phyloP scores from a whole-genome alignment of 352 stramenopile species.

The Plasmopara halstedii region DNA sequence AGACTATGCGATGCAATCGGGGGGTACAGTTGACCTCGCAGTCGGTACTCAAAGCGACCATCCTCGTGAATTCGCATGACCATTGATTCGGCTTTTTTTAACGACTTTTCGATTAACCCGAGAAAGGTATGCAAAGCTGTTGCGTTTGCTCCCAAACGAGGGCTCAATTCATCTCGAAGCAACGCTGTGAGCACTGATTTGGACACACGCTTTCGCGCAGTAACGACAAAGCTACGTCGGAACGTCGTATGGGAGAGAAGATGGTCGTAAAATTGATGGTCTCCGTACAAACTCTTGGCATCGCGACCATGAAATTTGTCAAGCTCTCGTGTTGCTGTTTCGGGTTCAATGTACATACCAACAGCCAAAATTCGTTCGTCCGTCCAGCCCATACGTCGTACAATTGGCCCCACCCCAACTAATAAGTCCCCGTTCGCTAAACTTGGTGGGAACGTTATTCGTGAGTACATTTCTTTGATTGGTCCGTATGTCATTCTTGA shows the following conservation, averaged over 20 bases:
- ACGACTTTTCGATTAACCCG: slow-evolving; percentile 71
- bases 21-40: slow-evolving; percentile 59
- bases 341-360: slow-evolving; percentile 69
- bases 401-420: slow-evolving; percentile 62
- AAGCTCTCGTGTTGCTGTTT: slow-evolving; percentile 45
- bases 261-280: slow-evolving; percentile 70
- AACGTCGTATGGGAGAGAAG: slow-evolving; percentile 51
- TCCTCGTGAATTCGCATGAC: slow-evolving; percentile 62
- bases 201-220: slow-evolving; percentile 66
- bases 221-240: slow-evolving; percentile 69
- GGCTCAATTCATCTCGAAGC: slow-evolving; percentile 59
- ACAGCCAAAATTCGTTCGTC: slow-evolving; percentile 77
- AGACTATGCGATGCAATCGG: slow-evolving; percentile 59
- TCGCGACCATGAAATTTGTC: slow-evolving; percentile 44
- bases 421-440: slow-evolving; percentile 69
- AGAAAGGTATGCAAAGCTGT: slow-evolving; percentile 52
- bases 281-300: slow-evolving; percentile 58
- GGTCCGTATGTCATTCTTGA: slow-evolving; percentile 56
- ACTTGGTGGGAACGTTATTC: slow-evolving; percentile 68
- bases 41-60: slow-evolving; percentile 55
- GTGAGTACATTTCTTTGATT: slow-evolving; percentile 70
- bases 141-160: slow-evolving; percentile 50
- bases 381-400: slow-evolving; percentile 74
- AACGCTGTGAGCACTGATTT: slow-evolving; percentile 62
- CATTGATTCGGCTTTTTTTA: slow-evolving; percentile 78